Evolutionary conservation across 2,329 filamentous ascomycete species (phyloP).

Genomic region (Cladosporium sp.): DNA sequence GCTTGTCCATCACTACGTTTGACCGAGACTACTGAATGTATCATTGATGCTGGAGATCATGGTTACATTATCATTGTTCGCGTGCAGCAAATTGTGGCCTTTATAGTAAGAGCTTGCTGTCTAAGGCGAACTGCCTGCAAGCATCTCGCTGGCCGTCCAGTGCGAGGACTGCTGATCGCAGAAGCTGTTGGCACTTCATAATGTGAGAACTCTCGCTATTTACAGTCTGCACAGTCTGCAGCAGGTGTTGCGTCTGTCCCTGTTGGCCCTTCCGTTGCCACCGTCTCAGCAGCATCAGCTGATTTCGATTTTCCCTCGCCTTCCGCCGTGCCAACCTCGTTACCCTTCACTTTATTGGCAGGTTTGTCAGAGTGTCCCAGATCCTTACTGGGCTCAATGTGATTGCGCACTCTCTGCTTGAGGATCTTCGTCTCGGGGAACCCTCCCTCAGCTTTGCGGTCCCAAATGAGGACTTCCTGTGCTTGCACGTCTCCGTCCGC

Average conservation of each 20-base stretch:
- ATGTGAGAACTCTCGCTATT: not conserved
- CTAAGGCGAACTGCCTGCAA: not conserved
- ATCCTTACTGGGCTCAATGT: slow-evolving; percentile 74
- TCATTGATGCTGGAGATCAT: not conserved
- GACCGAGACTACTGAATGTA: not conserved
- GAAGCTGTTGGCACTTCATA: not conserved
- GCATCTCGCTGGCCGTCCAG: not conserved
- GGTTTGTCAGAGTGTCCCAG: slow-evolving; percentile 67
- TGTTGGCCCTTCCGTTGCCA: not conserved
- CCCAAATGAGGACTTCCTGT: slow-evolving; percentile 70
- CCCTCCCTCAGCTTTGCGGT: slow-evolving; percentile 80
- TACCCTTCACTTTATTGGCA: slow-evolving; percentile 22
- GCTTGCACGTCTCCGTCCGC: slow-evolving; percentile 5
- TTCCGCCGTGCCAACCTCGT: not conserved
- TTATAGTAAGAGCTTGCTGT: not conserved
- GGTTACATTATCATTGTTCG: not conserved
- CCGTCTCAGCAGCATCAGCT: not conserved
- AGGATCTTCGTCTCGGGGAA: slow-evolving; percentile 95
- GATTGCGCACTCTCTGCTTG: slow-evolving; percentile 79
- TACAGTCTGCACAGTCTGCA: not conserved
- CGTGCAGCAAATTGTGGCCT: not conserved
- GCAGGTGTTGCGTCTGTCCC: not conserved
- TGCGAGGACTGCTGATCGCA: no score
- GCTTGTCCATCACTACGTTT: not conserved
- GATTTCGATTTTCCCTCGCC: not conserved